These are phyloP conservation scores for Apophysomyces sp. DNA, from an alignment of 371 early-diverging fungal species.

Conservation along the genomic window DNA sequence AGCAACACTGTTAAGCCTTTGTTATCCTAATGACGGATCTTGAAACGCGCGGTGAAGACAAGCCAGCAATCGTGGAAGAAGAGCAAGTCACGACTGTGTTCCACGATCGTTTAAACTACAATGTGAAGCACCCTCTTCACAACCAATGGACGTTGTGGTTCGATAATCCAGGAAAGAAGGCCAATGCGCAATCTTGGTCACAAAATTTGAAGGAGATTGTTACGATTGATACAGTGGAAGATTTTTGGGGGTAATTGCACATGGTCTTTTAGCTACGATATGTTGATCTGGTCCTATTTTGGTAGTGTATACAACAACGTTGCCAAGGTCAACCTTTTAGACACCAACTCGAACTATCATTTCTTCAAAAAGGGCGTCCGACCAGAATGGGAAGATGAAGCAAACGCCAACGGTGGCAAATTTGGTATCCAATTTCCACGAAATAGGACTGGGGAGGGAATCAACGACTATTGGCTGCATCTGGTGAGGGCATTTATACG, in stretches of 20 bases:
- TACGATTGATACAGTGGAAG: constrained; percentile 88
- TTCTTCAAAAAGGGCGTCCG: constrained; percentile 94
- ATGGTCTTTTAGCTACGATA: background rate
- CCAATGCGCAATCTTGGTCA: constrained; percentile 80
- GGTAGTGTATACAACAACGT: constrained; percentile 78
- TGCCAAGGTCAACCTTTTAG: constrained; percentile 69
- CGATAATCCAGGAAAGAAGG: constrained; percentile 82
- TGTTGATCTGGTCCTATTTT: background rate
- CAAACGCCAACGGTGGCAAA: constrained; percentile 94
- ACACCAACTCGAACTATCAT: constrained; percentile 86
- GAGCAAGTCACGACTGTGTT: constrained; percentile 24
- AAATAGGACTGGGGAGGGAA: constrained; percentile 60
- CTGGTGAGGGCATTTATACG: constrained; percentile 51
- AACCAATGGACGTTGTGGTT: constrained; percentile 94
- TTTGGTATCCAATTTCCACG: constrained; percentile 85
- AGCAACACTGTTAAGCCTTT: background rate
- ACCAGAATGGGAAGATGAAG: constrained; percentile 98
- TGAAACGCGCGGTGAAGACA: background rate
- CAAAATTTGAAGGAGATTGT: constrained; percentile 86
- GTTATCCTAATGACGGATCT: background rate
- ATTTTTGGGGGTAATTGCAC: constrained; percentile 88
- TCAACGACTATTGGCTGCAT: constrained; percentile 84
- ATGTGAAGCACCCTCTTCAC: constrained; percentile 88
- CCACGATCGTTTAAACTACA: constrained; percentile 56
- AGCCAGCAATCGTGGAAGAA: background rate